phyloP scores from a whole-genome alignment of 768 basidiomycete genomes.

The Calocybe indica region DNA sequence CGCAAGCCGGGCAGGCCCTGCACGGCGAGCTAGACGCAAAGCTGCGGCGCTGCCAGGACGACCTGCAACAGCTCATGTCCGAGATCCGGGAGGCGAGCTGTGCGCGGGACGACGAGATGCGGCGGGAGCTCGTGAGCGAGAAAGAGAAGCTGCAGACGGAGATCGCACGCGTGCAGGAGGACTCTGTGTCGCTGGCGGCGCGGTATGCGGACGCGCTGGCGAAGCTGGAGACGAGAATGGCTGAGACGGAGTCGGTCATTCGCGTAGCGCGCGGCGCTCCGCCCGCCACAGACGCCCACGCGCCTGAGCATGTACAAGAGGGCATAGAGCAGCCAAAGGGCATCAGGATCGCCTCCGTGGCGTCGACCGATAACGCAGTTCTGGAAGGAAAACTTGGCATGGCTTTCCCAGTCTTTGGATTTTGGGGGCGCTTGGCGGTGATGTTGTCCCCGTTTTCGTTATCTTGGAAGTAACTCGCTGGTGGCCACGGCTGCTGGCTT shows the following conservation, averaged over 20 bases:
- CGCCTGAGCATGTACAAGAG: slow-evolving; percentile 5
- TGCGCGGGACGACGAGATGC: slow-evolving; percentile 40
- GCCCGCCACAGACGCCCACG: slow-evolving; percentile 8
- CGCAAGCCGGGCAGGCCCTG: slow-evolving; percentile 48
- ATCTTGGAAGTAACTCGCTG: slow-evolving; percentile 20
- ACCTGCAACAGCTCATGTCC: slow-evolving; percentile 36
- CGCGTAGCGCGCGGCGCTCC: too few species aligned
- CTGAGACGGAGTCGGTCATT: slow-evolving; percentile 12
- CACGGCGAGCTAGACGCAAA: slow-evolving; percentile 42
- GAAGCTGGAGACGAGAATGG: slow-evolving; percentile 21
- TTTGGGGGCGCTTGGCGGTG: slow-evolving; percentile 26
- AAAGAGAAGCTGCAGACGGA: slow-evolving; percentile 36
- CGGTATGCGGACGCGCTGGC: slow-evolving; percentile 31
- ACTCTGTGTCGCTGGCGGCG: slow-evolving; percentile 33
- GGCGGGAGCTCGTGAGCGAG: slow-evolving; percentile 37
- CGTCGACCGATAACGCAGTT: slow-evolving; percentile 22
- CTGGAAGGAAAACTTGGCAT: slow-evolving; percentile 27
- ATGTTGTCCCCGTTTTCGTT: slow-evolving; percentile 30
- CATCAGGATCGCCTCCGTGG: slow-evolving; percentile 1
- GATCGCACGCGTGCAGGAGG: slow-evolving; percentile 33
- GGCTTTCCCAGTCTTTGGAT: slow-evolving; percentile 26
- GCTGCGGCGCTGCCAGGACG: slow-evolving; percentile 38
- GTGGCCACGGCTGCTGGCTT: too few species aligned
- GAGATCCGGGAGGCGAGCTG: slow-evolving; percentile 42
- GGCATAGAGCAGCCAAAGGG: slow-evolving; percentile 1